These are phyloP conservation scores for Penicillium egyptiacum DNA, from an alignment of 495 filamentous ascomycete species.

Conservation along the genomic window DNA sequence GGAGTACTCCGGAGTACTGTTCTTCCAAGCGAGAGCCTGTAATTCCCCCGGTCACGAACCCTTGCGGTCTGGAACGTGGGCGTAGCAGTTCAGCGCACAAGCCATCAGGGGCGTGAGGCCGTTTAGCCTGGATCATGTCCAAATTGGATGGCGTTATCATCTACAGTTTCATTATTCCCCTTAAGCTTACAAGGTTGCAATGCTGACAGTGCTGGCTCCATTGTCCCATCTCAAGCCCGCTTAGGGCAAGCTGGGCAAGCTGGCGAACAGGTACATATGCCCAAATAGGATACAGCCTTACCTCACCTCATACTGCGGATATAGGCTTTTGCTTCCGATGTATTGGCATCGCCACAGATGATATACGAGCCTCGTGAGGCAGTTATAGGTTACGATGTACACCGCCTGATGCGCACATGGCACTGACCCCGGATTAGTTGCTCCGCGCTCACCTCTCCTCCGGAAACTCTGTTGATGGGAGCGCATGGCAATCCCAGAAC, in stretches of 20 bases:
- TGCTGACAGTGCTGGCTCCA: not conserved
- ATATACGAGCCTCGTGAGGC: constrained; percentile 6
- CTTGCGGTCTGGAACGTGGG: constrained; percentile 13
- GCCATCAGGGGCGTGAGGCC: not conserved
- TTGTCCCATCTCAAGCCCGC: not conserved
- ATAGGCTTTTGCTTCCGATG: not conserved
- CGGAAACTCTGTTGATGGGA: not conserved
- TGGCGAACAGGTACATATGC: not conserved
- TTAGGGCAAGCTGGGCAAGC: not conserved
- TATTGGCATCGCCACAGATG: not conserved
- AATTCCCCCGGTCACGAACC: not conserved
- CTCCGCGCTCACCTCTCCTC: not conserved
- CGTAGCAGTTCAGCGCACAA: not conserved
- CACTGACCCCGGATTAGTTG: constrained; percentile 5
- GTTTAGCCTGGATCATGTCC: too few relatives aligned
- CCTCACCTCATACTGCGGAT: not conserved
- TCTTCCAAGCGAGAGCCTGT: constrained; percentile 5
- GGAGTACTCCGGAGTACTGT: not conserved
- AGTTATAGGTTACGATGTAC: not conserved
- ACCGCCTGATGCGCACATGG: constrained; percentile 13
- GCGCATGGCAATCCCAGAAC: not conserved
- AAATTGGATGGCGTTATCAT: not conserved
- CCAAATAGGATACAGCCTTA: not conserved
- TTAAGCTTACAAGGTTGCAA: not conserved
- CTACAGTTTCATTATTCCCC: not conserved